Base-by-base conservation (phyloP, 768 basidiomycete species). In the Dentipellis fragilis region DNA sequence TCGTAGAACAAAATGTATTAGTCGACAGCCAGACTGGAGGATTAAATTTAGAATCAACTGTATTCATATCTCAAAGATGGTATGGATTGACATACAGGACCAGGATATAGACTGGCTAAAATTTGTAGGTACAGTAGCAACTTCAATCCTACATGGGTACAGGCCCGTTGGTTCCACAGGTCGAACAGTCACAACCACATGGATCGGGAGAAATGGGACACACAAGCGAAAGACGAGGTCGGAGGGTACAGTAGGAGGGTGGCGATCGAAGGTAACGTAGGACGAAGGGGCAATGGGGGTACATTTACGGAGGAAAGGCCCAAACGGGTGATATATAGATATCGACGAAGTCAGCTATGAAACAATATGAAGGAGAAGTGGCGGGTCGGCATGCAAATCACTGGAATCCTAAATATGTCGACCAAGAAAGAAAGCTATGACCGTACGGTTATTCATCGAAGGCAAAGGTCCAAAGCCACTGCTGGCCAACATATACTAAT, bases 111-210 rank as follows among this genome's bases (percentile, higher is more conserved):
- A n/a, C 42, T 45, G 42, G 42, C 42, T 45, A 45, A 45, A 2
- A 48, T 37, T 4, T 52, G 57, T 36, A 54, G 23, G 46, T 60
- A 60, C 59, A 60, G 39, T 59, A 51, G 50, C 52, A 53, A 53
- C 52, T 14, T 55, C 49, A 54, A 54, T 56, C 54, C 51, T 61
- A 61, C 59, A 61, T 56, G 49, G 23, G 52, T 47, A 56, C 40
- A 55, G 38, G 38, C 42, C 40, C 37, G 46, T n/a, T 40, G 50
- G 35, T 48, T 57, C 40, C 47, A 47, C 29, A 37, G 54, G 54
- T n/a, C 10, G 21, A 22, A 34, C 51, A 40, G n/a, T 53, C 39
- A 53, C 22, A 49, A 57, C 46, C 42, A 47, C 21, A 56, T 42
- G 14, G 51, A 54, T 37, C 17, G 40, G 45, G 39, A 49, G 22